phyloP scores from a whole-genome alignment of 176 grass and related monocot species.

The Bromus sterilis region DNA sequence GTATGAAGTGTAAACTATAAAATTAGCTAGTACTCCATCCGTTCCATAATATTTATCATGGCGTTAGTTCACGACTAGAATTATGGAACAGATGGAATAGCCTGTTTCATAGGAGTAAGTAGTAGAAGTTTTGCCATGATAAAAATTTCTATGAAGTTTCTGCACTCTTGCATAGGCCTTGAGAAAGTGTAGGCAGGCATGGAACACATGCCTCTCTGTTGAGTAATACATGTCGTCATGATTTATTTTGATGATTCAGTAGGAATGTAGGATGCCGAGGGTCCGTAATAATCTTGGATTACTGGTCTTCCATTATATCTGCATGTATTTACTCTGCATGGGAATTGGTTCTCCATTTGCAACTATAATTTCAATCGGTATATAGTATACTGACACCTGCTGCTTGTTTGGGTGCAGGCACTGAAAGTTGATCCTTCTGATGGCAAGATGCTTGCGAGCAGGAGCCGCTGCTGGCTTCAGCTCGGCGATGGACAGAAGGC shows the following conservation, averaged over 20 bases:
- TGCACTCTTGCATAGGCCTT: background rate
- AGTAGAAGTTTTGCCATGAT: too few relatives aligned
- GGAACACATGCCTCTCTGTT: background rate
- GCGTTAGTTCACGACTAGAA: too few relatives aligned
- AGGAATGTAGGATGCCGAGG: background rate
- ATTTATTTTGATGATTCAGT: background rate
- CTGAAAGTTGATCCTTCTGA: slow-evolving; percentile 22
- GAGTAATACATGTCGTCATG: too few relatives aligned
- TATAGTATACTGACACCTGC: background rate
- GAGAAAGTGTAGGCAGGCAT: background rate
- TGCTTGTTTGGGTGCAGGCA: slow-evolving; percentile 8
- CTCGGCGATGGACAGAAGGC: too few relatives aligned
- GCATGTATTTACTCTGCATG: too few relatives aligned
- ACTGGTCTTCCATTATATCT: background rate
- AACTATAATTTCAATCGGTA: background rate
- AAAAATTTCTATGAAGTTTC: background rate
- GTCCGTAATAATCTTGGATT: background rate
- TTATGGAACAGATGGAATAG: too few relatives aligned
- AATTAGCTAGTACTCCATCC: background rate
- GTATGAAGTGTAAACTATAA: background rate
- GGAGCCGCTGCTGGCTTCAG: slow-evolving; percentile 44
- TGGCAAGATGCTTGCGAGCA: slow-evolving; percentile 27
- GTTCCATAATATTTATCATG: too few relatives aligned
- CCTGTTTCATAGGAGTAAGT: too few relatives aligned
- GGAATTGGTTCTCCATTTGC: too few relatives aligned